Evolutionary conservation across 805 yeast genomes (phyloP), one percentile per base, ranked within the genome.

Genomic region (Hanseniaspora jakobsenii): DNA sequence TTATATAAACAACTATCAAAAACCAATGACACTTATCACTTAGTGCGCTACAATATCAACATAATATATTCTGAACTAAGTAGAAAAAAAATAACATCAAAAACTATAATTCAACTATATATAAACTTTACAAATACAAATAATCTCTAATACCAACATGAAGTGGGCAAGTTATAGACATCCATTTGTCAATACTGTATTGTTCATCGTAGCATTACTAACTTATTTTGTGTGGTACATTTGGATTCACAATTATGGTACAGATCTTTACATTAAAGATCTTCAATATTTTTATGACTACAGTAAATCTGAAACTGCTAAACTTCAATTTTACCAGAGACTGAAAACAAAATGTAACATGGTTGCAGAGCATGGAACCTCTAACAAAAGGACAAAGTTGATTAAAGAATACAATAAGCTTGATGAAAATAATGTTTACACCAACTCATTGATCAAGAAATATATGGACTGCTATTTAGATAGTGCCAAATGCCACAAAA

Each of bases 371-470:
- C 7, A 18, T 4, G 4, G 6, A 5, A 23, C 19, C 26, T 30
- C 27, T 14, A 34, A 26, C 24, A 7, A 39, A 24, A 31, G 36
- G 30, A 37, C 36, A 26, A 24, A n/a, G 6, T 27, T 31, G 6
- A 43, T 43, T 16, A 30, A 31, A n/a, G 41, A 43, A 21, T 42
- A 42, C 22, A 42, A 42, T 18, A 34, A 32, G 29, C 30, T 42
- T 1, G 46, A 42, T 29, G 46, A 42, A 5, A 34, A 26, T 30
- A 35, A 35, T 35, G 46, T 42, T 13, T 42, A 42, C 18, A 36
- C 46, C 22, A 42, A 42, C 30, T 42, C 46, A 2, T 14, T 42
- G 2, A 42, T 42, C n/a, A 29, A 32, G 22, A 29, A 35, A 23
- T 42, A 42, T 24, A 42, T 42, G 21, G 30, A 29, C 6, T 42